phyloP scores from a whole-genome alignment of 805 yeast genomes.

The Brettanomyces custersianus region DNA sequence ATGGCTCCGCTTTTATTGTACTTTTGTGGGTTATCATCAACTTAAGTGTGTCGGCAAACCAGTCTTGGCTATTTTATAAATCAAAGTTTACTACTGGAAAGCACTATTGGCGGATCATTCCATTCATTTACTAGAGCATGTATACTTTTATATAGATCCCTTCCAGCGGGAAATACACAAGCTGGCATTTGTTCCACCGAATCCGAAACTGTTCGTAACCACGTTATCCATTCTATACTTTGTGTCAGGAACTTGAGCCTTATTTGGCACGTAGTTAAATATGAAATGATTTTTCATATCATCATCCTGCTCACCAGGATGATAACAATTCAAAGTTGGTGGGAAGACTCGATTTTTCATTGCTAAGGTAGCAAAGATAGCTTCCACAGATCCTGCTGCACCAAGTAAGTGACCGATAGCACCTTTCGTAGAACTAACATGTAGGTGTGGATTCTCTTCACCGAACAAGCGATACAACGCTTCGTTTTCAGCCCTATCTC shows the following conservation, averaged over 20 bases:
- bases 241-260: slow-evolving; percentile 25
- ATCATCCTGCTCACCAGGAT: slow-evolving; percentile 40
- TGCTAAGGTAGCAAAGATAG: slow-evolving; percentile 69
- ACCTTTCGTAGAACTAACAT: slow-evolving; percentile 80
- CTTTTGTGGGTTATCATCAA: slow-evolving; percentile 35
- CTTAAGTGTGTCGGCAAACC: slow-evolving; percentile 46
- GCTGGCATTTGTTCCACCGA: slow-evolving; percentile 92
- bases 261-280: slow-evolving; percentile 50
- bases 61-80: slow-evolving; percentile 40
- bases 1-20: slow-evolving; percentile 16
- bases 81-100: slow-evolving; percentile 8
- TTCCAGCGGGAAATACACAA: slow-evolving; percentile 38
- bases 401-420: slow-evolving; percentile 91
- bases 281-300: slow-evolving; percentile 32
- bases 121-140: slow-evolving; percentile 17
- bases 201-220: slow-evolving; percentile 87
- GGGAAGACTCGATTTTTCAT: slow-evolving; percentile 53
- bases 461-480: slow-evolving; percentile 58
- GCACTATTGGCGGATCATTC: slow-evolving; percentile 18
- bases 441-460: slow-evolving; percentile 28
- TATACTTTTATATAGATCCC: not conserved
- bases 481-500: slow-evolving; percentile 78
- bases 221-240: slow-evolving; percentile 42
- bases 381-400: slow-evolving; percentile 93
- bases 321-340: slow-evolving; percentile 67